phyloP scores from a whole-genome alignment of 345 rosid genomes.

The Linum trigynum region DNA sequence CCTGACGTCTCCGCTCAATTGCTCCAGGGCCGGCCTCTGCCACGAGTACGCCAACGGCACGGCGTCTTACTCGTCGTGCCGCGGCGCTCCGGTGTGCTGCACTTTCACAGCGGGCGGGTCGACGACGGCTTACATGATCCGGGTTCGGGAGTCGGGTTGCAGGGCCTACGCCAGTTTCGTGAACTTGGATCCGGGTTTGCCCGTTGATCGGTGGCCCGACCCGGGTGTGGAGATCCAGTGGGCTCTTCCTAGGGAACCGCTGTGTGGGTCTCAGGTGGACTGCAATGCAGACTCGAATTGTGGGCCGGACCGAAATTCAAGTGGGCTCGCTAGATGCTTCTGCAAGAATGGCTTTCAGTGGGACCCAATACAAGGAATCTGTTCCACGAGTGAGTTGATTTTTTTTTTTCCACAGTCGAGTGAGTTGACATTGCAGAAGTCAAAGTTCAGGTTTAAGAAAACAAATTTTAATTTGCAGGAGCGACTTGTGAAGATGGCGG shows the following conservation, averaged over 20 bases:
- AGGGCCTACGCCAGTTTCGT: slow-evolving; percentile 41
- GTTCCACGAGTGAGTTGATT: slow-evolving; percentile 18
- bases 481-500: slow-evolving; percentile 25
- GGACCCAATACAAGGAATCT: slow-evolving; percentile 30
- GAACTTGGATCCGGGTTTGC: slow-evolving; percentile 21
- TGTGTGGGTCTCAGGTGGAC: slow-evolving; percentile 29
- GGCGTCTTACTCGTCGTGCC: slow-evolving; percentile 7
- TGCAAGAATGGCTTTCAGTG: slow-evolving; percentile 22
- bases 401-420: too few relatives aligned
- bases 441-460: too few relatives aligned
- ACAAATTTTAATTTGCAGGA: slow-evolving; percentile 15
- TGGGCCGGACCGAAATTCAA: slow-evolving; percentile 10
- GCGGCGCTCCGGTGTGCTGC: slow-evolving; percentile 29
- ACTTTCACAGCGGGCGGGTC: slow-evolving; percentile 28
- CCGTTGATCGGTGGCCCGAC: slow-evolving; percentile 30
- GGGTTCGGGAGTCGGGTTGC: slow-evolving; percentile 30
- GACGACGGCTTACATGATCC: slow-evolving; percentile 27
- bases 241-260: slow-evolving; percentile 30
- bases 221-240: slow-evolving; percentile 43
- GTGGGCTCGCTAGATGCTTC: slow-evolving; percentile 28
- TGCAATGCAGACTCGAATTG: slow-evolving; percentile 37
- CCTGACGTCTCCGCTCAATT: slow-evolving; percentile 32
- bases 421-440: too few relatives aligned
- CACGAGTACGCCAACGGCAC: slow-evolving; percentile 25
- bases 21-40: slow-evolving; percentile 31